A percentile compares a stretch with the other conserved stretches of the same genome.
Evolutionary conservation across 140 eudicot species (phyloP).

Genomic region (Ambrosia hybrid): DNA sequence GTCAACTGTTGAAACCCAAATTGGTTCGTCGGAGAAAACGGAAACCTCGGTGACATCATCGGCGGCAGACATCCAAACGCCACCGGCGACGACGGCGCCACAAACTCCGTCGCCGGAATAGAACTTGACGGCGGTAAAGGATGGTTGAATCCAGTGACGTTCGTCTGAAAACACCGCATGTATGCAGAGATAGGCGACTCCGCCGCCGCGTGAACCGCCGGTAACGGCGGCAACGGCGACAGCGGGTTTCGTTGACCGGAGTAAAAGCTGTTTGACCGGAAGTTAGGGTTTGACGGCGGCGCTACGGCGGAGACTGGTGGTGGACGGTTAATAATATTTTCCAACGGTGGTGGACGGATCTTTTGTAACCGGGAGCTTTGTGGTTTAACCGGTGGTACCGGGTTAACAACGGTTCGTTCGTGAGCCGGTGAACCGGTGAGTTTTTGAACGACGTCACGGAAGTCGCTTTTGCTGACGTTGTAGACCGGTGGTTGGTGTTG

Average conservation of each 20-base stretch:
- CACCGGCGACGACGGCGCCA: no score
- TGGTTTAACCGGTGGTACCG: conserved; percentile 53
- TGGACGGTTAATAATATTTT: conserved; percentile 55
- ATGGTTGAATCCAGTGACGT: conserved; percentile 21
- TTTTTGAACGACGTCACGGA: conserved; percentile 91
- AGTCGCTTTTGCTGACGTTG: conserved; percentile 81
- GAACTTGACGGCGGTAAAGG: conserved; percentile 21
- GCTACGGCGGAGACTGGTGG: conserved; percentile 18
- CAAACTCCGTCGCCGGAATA: no score
- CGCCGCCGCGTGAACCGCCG: conserved; percentile 86
- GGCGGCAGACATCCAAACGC: no score
- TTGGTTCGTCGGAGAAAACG: no score
- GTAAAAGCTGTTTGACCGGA: background rate
- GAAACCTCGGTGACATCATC: no score
- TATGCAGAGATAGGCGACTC: conserved; percentile 90
- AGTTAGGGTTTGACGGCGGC: conserved; percentile 28
- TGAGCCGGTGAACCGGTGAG: conserved; percentile 96
- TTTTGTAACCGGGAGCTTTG: conserved; percentile 75
- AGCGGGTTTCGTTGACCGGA: conserved; percentile 32
- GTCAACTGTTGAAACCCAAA: no score
- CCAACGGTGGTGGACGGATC: conserved; percentile 91
- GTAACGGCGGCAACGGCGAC: conserved; percentile 92
- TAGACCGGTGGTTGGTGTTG: conserved; percentile 93
- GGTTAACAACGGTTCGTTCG: conserved; percentile 40
- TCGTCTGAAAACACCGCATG: conserved; percentile 59